Percentiles rank a stretch among this genome's conserved stretches.
phyloP scores from a whole-genome alignment of 306 rosid genomes.

The Dryas alaskensis region DNA sequence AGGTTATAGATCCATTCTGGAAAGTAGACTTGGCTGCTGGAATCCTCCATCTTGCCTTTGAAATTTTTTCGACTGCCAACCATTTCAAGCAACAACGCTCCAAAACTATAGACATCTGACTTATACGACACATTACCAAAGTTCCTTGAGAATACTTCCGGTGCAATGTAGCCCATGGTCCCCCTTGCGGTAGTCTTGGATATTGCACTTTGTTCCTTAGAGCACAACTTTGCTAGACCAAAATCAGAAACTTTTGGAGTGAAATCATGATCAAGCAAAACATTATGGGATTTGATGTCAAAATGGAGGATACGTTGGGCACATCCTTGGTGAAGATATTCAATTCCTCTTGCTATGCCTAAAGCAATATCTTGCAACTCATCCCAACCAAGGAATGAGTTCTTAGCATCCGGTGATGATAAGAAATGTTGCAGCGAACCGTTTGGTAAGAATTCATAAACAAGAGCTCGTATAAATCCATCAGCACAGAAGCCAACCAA shows the following conservation, averaged over 20 bases:
- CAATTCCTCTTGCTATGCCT: constrained; percentile 31
- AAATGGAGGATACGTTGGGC: constrained; percentile 36
- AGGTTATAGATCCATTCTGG: no score
- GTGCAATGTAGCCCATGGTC: no score
- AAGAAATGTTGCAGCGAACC: constrained; percentile 28
- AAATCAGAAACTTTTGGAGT: constrained; percentile 36
- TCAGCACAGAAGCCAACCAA: constrained; percentile 40
- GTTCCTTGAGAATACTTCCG: no score
- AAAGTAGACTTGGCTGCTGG: no score
- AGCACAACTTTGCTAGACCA: constrained; percentile 3
- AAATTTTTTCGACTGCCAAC: no score
- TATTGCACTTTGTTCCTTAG: no score
- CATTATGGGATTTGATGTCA: constrained; percentile 36
- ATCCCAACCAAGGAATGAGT: constrained; percentile 32
- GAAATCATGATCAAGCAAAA: constrained; percentile 23
- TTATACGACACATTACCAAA: no score
- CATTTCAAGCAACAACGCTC: no score
- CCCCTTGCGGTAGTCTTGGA: no score
- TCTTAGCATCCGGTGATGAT: constrained; percentile 4
- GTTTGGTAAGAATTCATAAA: constrained; percentile 35
- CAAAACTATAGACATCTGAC: no score
- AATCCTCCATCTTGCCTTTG: no score
- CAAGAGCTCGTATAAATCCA: constrained; percentile 29
- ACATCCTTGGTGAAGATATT: constrained; percentile 7
- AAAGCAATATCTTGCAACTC: constrained; percentile 27